phyloP scores from a whole-genome alignment of 1,139 yeast species.

The Diutina pseudorugosa region DNA sequence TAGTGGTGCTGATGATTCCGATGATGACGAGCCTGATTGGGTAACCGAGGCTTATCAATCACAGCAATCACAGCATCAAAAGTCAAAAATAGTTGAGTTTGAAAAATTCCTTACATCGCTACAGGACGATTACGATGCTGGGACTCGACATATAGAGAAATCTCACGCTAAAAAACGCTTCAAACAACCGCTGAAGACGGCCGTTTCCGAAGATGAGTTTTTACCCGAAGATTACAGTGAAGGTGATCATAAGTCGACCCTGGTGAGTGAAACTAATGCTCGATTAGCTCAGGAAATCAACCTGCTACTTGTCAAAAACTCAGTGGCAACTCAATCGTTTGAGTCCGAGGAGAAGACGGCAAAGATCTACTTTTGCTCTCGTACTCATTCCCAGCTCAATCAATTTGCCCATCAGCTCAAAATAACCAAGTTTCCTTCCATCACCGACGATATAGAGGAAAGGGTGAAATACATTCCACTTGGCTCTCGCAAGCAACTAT shows the following conservation, averaged over 20 bases:
- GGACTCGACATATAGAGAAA: constrained; percentile 17
- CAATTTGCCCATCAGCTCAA: constrained; percentile 72
- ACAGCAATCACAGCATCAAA: constrained; percentile 18
- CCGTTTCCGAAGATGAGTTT: constrained; percentile 15
- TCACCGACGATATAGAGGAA: constrained; percentile 29
- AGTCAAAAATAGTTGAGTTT: constrained; percentile 7
- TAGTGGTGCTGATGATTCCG: constrained; percentile 10
- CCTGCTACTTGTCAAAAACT: constrained; percentile 15
- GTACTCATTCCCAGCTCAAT: constrained; percentile 83
- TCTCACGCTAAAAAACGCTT: constrained; percentile 8
- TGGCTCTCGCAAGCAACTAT: constrained; percentile 79
- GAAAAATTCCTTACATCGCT: background rate
- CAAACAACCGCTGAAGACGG: constrained; percentile 5
- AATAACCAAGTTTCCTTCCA: constrained; percentile 53
- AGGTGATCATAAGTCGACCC: constrained; percentile 12
- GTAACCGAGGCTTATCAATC: constrained; percentile 33
- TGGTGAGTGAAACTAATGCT: constrained; percentile 11
- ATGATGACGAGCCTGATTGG: constrained; percentile 53
- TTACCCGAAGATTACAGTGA: constrained; percentile 31
- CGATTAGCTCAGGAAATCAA: constrained; percentile 34
- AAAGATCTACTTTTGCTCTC: constrained; percentile 54
- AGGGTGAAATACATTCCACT: constrained; percentile 50
- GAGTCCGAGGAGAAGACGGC: constrained; percentile 8
- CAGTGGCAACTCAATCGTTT: background rate
- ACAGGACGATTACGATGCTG: constrained; percentile 25